These are phyloP conservation scores for Aspergillus niger DNA, from an alignment of 2,329 filamentous ascomycete genomes.

Conservation along the genomic window DNA sequence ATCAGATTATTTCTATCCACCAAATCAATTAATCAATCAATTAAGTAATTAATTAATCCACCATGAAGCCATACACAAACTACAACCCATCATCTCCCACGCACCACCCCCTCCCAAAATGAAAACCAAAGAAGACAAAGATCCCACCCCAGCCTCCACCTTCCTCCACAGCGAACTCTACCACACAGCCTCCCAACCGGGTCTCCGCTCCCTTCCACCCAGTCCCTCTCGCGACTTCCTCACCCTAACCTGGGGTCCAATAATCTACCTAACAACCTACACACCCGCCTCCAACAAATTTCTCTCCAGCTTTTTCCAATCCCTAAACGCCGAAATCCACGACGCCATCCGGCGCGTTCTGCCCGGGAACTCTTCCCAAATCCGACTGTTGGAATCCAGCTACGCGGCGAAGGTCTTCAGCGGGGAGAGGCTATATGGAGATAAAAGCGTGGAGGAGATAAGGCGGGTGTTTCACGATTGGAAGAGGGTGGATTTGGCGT, in stretches of 20 bases:
- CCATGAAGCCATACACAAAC: neutral
- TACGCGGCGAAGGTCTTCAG: slow-evolving; percentile 33
- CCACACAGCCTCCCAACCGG: slow-evolving; percentile 27
- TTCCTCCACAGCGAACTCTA: slow-evolving; percentile 34
- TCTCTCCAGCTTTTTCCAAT: slow-evolving; percentile 55
- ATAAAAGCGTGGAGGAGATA: slow-evolving; percentile 21
- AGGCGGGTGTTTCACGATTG: slow-evolving; percentile 31
- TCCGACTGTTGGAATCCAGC: slow-evolving; percentile 19
- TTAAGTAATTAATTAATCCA: neutral
- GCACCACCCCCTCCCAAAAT: neutral
- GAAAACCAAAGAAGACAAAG: slow-evolving; percentile 3
- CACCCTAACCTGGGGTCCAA: slow-evolving; percentile 32
- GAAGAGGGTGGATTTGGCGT: slow-evolving; percentile 26
- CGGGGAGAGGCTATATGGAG: slow-evolving; percentile 16
- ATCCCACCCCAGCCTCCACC: slow-evolving; percentile 16
- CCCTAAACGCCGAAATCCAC: slow-evolving; percentile 62
- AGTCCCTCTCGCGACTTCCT: slow-evolving; percentile 32
- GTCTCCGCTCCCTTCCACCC: slow-evolving; percentile 29
- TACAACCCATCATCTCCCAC: neutral
- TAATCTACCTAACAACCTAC: slow-evolving; percentile 33
- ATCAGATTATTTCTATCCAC: neutral
- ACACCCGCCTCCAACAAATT: slow-evolving; percentile 40
- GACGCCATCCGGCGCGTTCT: slow-evolving; percentile 22
- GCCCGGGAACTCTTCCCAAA: slow-evolving; percentile 25
- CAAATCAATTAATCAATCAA: neutral